These are phyloP conservation scores for Wallacemonas sp. DNA, from an alignment of 208 protist species.

Conservation along the genomic window DNA sequence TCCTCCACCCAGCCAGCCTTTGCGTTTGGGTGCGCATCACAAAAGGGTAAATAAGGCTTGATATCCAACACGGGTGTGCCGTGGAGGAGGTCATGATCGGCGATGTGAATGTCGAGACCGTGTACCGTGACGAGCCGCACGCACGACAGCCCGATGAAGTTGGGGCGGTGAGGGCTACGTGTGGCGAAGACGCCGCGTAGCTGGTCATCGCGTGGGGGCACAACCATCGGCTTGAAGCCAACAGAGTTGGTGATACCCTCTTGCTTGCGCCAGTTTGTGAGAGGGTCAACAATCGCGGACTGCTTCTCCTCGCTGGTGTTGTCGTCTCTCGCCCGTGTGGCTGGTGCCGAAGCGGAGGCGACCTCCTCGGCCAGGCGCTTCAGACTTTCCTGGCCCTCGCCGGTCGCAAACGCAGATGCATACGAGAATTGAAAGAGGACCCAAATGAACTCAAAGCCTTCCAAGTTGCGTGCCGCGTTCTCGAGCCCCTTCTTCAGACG, in stretches of 20 bases:
- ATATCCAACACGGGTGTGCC: slow-evolving; percentile 97
- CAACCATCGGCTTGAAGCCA: slow-evolving; percentile 86
- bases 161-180: slow-evolving; percentile 90
- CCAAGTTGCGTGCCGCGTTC: slow-evolving; percentile 81
- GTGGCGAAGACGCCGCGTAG: slow-evolving; percentile 90
- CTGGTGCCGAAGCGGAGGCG: background rate
- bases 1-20: slow-evolving; percentile 81
- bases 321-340: background rate
- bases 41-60: slow-evolving; percentile 95
- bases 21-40: slow-evolving; percentile 78
- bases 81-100: slow-evolving; percentile 94
- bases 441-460: slow-evolving; percentile 90
- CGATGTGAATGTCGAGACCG: slow-evolving; percentile 82
- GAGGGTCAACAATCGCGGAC: background rate
- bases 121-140: slow-evolving; percentile 81
- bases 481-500: slow-evolving; percentile 73
- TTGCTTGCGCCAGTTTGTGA: slow-evolving; percentile 38
- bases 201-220: slow-evolving; percentile 80
- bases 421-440: slow-evolving; percentile 91
- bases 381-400: slow-evolving; percentile 49
- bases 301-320: background rate
- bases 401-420: slow-evolving; percentile 59
- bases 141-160: slow-evolving; percentile 90
- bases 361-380: slow-evolving; percentile 20
- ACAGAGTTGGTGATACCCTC: slow-evolving; percentile 53